Conservation (phyloP, 306 rosid species). For the Corylus americana region DNA sequence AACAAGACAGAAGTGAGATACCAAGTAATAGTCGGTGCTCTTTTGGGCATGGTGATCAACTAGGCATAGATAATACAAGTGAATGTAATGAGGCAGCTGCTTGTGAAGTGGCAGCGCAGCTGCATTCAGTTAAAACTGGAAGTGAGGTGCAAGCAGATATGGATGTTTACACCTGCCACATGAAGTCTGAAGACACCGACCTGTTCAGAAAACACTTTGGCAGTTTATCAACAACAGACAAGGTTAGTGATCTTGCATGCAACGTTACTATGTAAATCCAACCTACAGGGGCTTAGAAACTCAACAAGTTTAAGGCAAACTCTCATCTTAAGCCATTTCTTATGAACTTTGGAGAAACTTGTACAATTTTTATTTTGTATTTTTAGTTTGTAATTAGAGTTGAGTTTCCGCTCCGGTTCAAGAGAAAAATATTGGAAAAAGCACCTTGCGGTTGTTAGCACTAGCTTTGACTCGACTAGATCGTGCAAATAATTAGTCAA, state of each 20-base stretch:
- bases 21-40: constrained; percentile 31
- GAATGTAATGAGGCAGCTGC: constrained; percentile 30
- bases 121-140: constrained; percentile 33
- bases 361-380: constrained; percentile 9
- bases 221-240: constrained; percentile 51
- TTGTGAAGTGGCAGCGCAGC: constrained; percentile 26
- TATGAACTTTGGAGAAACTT: constrained; percentile 18
- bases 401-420: constrained; percentile 6
- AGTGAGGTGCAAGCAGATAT: constrained; percentile 31
- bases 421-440: background rate
- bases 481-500: background rate
- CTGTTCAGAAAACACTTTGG: constrained; percentile 68
- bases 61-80: background rate
- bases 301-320: background rate
- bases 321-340: background rate
- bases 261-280: constrained; percentile 6
- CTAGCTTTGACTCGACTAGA: background rate
- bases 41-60: constrained; percentile 24
- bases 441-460: background rate
- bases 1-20: constrained; percentile 22
- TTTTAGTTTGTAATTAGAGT: constrained; percentile 2
- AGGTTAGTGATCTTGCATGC: constrained; percentile 49
- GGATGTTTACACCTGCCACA: constrained; percentile 25
- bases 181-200: constrained; percentile 42
- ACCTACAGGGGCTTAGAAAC: background rate